Conservation (phyloP, 2,329 filamentous ascomycete genomes). For the Phialemonium atrogriseum region DNA sequence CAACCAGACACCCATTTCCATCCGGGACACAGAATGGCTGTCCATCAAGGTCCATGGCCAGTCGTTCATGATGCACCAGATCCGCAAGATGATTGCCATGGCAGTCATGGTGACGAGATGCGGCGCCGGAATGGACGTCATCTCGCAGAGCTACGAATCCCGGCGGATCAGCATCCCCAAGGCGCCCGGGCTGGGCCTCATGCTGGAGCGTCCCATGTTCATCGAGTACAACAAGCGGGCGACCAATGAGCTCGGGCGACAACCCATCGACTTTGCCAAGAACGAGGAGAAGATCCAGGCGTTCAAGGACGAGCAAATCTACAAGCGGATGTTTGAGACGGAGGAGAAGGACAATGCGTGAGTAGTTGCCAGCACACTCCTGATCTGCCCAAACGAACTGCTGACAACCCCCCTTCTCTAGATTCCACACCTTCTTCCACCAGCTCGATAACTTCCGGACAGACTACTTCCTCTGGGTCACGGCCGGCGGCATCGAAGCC, state of each 20-base stretch:
- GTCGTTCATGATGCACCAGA: constrained; percentile 99
- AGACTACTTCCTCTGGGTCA: constrained; percentile 67
- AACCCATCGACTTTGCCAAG: constrained; percentile 69
- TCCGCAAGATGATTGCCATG: constrained; percentile 98
- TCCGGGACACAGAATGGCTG: constrained; percentile 90
- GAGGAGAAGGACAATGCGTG: constrained; percentile 83
- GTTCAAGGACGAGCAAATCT: constrained; percentile 91
- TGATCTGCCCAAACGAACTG: constrained; percentile 3
- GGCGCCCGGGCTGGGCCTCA: constrained; percentile 77
- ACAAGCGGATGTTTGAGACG: constrained; percentile 80
- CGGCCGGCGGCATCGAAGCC: constrained; percentile 57
- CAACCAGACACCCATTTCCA: constrained; percentile 67
- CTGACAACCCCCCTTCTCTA: constrained; percentile 26
- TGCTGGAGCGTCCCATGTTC: constrained; percentile 89
- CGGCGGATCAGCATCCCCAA: constrained; percentile 84
- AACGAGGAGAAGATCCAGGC: constrained; percentile 71
- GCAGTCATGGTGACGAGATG: constrained; percentile 76
- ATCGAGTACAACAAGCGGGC: constrained; percentile 77
- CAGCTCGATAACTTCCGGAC: constrained; percentile 68
- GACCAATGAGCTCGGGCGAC: constrained; percentile 51
- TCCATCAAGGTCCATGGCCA: constrained; percentile 94
- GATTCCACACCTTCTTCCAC: constrained; percentile 71
- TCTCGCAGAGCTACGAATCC: constrained; percentile 64
- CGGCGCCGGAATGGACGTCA: constrained; percentile 63
- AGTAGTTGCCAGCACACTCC: constrained; percentile 40